Evolutionary conservation across 306 rosid genomes (phyloP).

Genomic region (Medicago truncatula): DNA sequence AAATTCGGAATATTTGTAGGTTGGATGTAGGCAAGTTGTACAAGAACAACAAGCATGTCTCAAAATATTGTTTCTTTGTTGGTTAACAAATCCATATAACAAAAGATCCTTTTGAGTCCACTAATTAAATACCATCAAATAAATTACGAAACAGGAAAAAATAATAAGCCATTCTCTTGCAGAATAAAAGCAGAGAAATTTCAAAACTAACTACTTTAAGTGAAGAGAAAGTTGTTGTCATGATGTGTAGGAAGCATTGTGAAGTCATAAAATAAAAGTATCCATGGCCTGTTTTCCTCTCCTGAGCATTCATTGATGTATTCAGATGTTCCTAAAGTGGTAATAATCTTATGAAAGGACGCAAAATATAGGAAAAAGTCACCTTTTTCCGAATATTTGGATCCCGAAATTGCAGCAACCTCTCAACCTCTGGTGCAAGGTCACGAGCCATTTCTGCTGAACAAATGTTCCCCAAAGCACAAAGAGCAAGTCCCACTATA

Average conservation of each 20-base stretch:
- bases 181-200: constrained; percentile 27
- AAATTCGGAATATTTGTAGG: background rate
- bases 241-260: constrained; percentile 8
- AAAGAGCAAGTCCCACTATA: constrained; percentile 98
- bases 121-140: constrained; percentile 6
- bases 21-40: background rate
- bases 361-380: constrained; percentile 36
- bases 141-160: constrained; percentile 37
- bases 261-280: constrained; percentile 38
- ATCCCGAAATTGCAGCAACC: constrained; percentile 90
- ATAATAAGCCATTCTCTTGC: constrained; percentile 29
- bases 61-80: constrained; percentile 24
- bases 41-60: constrained; percentile 19
- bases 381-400: constrained; percentile 97
- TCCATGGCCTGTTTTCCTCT: constrained; percentile 11
- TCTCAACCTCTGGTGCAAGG: constrained; percentile 97
- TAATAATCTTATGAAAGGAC: background rate
- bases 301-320: constrained; percentile 19
- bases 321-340: constrained; percentile 26
- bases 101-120: constrained; percentile 4
- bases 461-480: constrained; percentile 98
- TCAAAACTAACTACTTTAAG: constrained; percentile 18
- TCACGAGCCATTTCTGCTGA: constrained; percentile 99
- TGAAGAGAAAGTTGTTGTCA: constrained; percentile 27
- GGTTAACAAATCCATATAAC: constrained; percentile 15